phyloP scores from a whole-genome alignment of 108 stramenopile species.

The Aurantiochytrium sp. region DNA sequence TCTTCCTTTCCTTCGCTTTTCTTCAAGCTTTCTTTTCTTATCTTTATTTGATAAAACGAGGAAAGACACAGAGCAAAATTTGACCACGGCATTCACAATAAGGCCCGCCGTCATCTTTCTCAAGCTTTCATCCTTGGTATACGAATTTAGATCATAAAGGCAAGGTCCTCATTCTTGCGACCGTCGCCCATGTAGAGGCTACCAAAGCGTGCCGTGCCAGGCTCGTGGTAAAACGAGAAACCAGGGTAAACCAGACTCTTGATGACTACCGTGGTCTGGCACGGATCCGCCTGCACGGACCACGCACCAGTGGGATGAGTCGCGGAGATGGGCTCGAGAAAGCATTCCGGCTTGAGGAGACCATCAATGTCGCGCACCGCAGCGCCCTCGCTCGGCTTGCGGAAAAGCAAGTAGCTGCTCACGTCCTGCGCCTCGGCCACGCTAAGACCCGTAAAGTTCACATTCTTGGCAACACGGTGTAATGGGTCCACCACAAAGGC shows the following conservation, averaged over 20 bases:
- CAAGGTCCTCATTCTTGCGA: conserved; percentile 42
- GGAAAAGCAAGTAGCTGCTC: conserved; percentile 44
- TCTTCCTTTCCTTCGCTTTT: not conserved
- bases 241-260: conserved; percentile 48
- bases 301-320: conserved; percentile 42
- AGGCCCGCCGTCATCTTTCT: too few relatives aligned
- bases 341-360: conserved; percentile 35
- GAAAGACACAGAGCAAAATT: too few relatives aligned
- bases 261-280: conserved; percentile 22
- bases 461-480: conserved; percentile 27
- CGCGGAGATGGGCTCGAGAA: conserved; percentile 44
- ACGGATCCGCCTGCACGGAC: conserved; percentile 30
- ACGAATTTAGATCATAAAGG: conserved; percentile 38
- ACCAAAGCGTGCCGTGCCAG: conserved; percentile 39
- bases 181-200: conserved; percentile 48
- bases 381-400: conserved; percentile 33
- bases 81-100: too few relatives aligned
- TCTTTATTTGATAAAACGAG: too few relatives aligned
- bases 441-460: conserved; percentile 29
- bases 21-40: too few relatives aligned
- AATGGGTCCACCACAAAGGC: conserved; percentile 31
- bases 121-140: too few relatives aligned
- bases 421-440: conserved; percentile 32
- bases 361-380: conserved; percentile 39
- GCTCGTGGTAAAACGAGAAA: conserved; percentile 41